Percentiles rank a stretch among this genome's conserved stretches.
Conservation (phyloP, 345 rosid species). For the Hirschfeldia incana region DNA sequence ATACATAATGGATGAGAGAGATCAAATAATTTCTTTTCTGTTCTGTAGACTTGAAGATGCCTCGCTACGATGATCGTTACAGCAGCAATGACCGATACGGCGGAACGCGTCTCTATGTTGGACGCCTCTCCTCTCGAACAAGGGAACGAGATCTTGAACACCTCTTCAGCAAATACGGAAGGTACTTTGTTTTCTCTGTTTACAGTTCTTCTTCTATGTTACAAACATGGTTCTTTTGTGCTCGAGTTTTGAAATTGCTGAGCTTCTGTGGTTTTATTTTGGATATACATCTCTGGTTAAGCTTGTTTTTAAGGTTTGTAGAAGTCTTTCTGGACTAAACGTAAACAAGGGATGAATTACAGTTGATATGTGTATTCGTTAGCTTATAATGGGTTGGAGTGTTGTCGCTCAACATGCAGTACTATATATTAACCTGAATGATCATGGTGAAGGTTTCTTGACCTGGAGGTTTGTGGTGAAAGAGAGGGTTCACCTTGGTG, state of each 20-base stretch:
- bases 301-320: not conserved
- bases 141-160: slow-evolving; percentile 53
- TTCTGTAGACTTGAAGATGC: slow-evolving; percentile 43
- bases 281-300: not conserved
- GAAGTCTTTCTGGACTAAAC: not conserved
- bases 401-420: too few relatives aligned
- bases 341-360: slow-evolving; percentile 2
- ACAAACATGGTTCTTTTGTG: too few relatives aligned
- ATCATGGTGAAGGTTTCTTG: too few relatives aligned
- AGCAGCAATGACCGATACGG: not conserved
- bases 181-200: slow-evolving; percentile 29
- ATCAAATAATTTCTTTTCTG: not conserved
- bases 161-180: slow-evolving; percentile 58
- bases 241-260: not conserved
- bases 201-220: too few relatives aligned
- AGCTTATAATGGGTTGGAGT: too few relatives aligned
- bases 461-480: too few relatives aligned
- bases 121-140: slow-evolving; percentile 50
- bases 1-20: not conserved
- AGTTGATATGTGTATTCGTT: not conserved
- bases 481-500: too few relatives aligned
- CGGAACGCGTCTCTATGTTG: slow-evolving; percentile 52
- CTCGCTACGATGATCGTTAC: slow-evolving; percentile 46
- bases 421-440: too few relatives aligned
- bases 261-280: not conserved